A percentile compares a stretch with the other conserved stretches of the same genome.
phyloP scores from a whole-genome alignment of 441 rosid genomes.

The Francoa sonchifolia region DNA sequence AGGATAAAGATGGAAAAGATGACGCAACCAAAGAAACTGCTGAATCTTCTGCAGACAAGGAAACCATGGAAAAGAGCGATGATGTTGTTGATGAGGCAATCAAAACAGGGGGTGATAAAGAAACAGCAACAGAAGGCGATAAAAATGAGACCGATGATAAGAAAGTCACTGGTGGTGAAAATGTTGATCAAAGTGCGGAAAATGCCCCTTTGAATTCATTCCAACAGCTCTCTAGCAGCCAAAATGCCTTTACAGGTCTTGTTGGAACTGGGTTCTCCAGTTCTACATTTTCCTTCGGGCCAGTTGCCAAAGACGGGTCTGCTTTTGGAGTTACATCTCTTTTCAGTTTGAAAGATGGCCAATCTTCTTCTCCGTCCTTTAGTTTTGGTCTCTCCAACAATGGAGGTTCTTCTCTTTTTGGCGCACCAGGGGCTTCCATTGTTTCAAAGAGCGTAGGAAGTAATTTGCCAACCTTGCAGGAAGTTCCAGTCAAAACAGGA shows the following conservation, averaged over 20 bases:
- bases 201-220: constrained; percentile 50
- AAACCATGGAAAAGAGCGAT: constrained; percentile 11
- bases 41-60: constrained; percentile 23
- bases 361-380: constrained; percentile 27
- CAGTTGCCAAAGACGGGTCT: constrained; percentile 36
- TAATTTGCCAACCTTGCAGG: constrained; percentile 56
- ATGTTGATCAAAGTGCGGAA: constrained; percentile 29
- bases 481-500: constrained; percentile 74
- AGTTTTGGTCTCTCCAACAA: constrained; percentile 48
- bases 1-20: constrained; percentile 13
- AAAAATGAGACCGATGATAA: constrained; percentile 21
- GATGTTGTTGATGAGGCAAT: constrained; percentile 18
- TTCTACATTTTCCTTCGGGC: constrained; percentile 52
- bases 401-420: constrained; percentile 55
- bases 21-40: constrained; percentile 18
- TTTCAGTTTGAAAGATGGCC: constrained; percentile 31
- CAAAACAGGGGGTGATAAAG: constrained; percentile 15
- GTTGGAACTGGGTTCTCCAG: constrained; percentile 73
- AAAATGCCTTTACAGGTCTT: constrained; percentile 83
- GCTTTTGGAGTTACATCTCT: constrained; percentile 24
- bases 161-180: constrained; percentile 27
- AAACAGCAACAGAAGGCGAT: constrained; percentile 19
- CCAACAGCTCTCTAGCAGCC: constrained; percentile 79
- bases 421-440: constrained; percentile 27
- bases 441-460: constrained; percentile 39